Base-by-base conservation (phyloP, 768 basidiomycete genomes). In the Mycena crocata region DNA sequence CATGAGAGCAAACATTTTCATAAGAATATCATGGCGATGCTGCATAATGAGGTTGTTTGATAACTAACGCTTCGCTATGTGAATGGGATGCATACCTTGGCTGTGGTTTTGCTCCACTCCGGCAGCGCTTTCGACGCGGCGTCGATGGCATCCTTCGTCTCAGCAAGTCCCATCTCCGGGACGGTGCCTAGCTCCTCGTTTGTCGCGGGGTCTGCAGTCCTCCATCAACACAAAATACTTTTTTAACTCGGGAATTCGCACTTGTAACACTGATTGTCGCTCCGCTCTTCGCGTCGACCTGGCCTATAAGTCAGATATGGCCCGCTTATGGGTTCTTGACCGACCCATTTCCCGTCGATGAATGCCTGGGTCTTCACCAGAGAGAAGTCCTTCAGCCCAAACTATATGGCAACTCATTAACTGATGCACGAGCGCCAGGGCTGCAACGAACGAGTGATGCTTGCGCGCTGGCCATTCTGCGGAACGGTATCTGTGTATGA, bases 111-210 rank as follows among this genome's bases (percentile, higher is more conserved):
- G 70, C 92, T 88, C 95, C 95, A 99, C 0, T 88, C 84, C 71
- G 88, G 86, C 79, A 98, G 95, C 0, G 96, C 94, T 51, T 83
- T 87, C 8, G 83, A 79, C 13, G 98, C 98, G 15, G 92, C 92
- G 23, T 88, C 82, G 66, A 99, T 95, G 30, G 96, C 98, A 68
- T 89, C 83, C 71, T 90, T 89, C 13, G 94, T 93, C 79, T 98
- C 95, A 30, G 84, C 84, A 46, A 93, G 75, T 13, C 91, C 93
- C 91, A 98, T 93, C 75, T 99, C 97, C 5, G 96, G 94, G 30
- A 96, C 85, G 0, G 87, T 90, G 17, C 96, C 97, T 48, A 98
- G 87, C 64, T 88, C 87, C 69, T 96, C 88, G 44, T 86, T 86
- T 5, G 91, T 97, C 8, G 95, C 94, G 32, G 97, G 97, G 82